phyloP scores from a whole-genome alignment of 1,284 basidiomycete species.

The Hemileia vastatrix region DNA sequence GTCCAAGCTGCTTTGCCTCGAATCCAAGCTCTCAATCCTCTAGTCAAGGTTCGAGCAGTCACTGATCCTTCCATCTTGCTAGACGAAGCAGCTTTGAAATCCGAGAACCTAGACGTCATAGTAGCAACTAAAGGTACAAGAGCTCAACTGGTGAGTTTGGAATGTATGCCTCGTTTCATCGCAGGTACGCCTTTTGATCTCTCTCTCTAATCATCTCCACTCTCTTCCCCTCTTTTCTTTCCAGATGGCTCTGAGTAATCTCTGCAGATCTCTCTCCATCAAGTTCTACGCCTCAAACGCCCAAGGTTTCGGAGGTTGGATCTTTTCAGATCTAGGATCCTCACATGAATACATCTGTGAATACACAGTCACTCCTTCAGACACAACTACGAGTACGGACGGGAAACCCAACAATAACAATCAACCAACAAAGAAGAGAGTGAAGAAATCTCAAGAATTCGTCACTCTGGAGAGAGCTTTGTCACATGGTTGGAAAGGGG shows the following conservation, averaged over 20 bases:
- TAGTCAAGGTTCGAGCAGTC: slow-evolving; percentile 66
- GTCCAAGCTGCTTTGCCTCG: slow-evolving; percentile 70
- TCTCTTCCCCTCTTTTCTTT: slow-evolving; percentile 8
- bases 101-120: slow-evolving; percentile 45
- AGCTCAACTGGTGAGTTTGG: slow-evolving; percentile 54
- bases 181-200: not conserved
- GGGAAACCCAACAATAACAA: slow-evolving; percentile 53
- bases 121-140: slow-evolving; percentile 44
- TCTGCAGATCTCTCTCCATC: slow-evolving; percentile 59
- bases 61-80: slow-evolving; percentile 45
- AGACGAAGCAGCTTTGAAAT: slow-evolving; percentile 46
- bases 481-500: slow-evolving; percentile 53
- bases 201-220: not conserved
- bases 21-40: slow-evolving; percentile 80
- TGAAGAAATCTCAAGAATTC: slow-evolving; percentile 57
- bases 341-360: slow-evolving; percentile 72
- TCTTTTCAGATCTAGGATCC: slow-evolving; percentile 78
- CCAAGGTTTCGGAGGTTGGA: slow-evolving; percentile 84
- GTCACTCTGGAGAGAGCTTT: slow-evolving; percentile 55
- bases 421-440: slow-evolving; percentile 47
- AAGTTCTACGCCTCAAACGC: slow-evolving; percentile 79
- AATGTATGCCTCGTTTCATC: not conserved
- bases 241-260: slow-evolving; percentile 67
- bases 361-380: slow-evolving; percentile 48
- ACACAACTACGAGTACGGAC: slow-evolving; percentile 51